Conservation (phyloP, 495 filamentous ascomycete genomes). For the Aspergillus cavernicola region DNA sequence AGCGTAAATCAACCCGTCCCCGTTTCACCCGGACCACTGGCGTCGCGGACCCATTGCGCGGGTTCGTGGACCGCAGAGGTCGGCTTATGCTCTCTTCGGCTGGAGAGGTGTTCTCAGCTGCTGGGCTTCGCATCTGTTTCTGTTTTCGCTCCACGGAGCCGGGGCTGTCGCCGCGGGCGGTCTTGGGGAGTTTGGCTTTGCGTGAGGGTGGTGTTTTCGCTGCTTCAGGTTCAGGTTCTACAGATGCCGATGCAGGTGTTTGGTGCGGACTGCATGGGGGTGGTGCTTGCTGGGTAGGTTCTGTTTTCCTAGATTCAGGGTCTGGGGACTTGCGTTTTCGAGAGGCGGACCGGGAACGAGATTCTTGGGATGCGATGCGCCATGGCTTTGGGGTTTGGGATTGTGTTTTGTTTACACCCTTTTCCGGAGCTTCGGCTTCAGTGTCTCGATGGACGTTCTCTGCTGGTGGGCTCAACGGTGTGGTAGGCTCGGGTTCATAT, state of each 20-base stretch:
- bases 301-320: conserved; percentile 28
- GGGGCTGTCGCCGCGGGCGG: conserved; percentile 34
- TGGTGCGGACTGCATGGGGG: neutral
- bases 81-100: conserved; percentile 15
- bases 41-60: conserved; percentile 16
- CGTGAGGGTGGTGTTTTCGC: conserved; percentile 22
- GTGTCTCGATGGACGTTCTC: neutral
- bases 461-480: conserved; percentile 19
- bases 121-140: conserved; percentile 1
- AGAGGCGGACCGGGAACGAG: conserved; percentile 28
- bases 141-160: conserved; percentile 36
- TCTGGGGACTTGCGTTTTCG: conserved; percentile 41
- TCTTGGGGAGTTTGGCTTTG: conserved; percentile 36
- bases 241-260: no score
- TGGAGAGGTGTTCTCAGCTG: conserved; percentile 7
- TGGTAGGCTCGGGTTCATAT: conserved; percentile 19
- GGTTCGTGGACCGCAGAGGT: conserved; percentile 15
- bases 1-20: conserved; percentile 24
- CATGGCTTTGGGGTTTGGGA: conserved; percentile 18
- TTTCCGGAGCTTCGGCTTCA: neutral
- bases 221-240: neutral
- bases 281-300: conserved; percentile 20
- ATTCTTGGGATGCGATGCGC: conserved; percentile 1
- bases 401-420: neutral
- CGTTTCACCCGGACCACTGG: conserved; percentile 25